Percentiles rank a stretch among this genome's conserved stretches.
These are phyloP conservation scores for Chytriomyces hyalinus DNA, from an alignment of 192 early-diverging fungal species.

Conservation along the genomic window DNA sequence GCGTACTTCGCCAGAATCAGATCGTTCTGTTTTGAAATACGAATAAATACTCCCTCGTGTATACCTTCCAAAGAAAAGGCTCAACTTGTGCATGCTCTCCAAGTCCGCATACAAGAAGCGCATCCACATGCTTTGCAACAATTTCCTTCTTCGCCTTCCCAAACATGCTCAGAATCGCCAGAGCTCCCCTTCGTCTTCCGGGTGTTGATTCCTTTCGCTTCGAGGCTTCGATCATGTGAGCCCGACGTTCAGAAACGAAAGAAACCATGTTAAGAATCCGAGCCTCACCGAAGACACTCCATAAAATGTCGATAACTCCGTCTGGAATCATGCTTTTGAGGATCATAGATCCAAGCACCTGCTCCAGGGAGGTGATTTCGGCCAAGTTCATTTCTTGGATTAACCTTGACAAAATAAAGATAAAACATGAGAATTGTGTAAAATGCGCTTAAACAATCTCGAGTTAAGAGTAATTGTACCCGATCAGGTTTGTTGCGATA, in stretches of 20 bases:
- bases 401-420: constrained; percentile 55
- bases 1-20: constrained; percentile 84
- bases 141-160: constrained; percentile 84
- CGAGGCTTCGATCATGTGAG: constrained; percentile 30
- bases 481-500: constrained; percentile 73
- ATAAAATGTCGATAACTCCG: constrained; percentile 77
- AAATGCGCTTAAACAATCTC: not conserved
- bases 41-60: not conserved
- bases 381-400: constrained; percentile 86
- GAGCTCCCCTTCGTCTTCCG: constrained; percentile 80
- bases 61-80: not conserved
- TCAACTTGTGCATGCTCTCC: constrained; percentile 78
- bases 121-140: constrained; percentile 84
- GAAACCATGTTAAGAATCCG: constrained; percentile 1
- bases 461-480: constrained; percentile 32
- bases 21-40: constrained; percentile 63
- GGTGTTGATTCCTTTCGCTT: constrained; percentile 65
- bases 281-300: constrained; percentile 63
- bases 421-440: constrained; percentile 3
- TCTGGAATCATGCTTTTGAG: constrained; percentile 67
- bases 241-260: not conserved
- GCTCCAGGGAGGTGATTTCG: constrained; percentile 93
- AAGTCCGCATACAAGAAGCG: constrained; percentile 82
- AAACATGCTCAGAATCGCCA: constrained; percentile 93
- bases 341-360: constrained; percentile 83